Evolutionary conservation across 176 grass and related monocot genomes (phyloP).

Genomic region (Paspalum notatum): DNA sequence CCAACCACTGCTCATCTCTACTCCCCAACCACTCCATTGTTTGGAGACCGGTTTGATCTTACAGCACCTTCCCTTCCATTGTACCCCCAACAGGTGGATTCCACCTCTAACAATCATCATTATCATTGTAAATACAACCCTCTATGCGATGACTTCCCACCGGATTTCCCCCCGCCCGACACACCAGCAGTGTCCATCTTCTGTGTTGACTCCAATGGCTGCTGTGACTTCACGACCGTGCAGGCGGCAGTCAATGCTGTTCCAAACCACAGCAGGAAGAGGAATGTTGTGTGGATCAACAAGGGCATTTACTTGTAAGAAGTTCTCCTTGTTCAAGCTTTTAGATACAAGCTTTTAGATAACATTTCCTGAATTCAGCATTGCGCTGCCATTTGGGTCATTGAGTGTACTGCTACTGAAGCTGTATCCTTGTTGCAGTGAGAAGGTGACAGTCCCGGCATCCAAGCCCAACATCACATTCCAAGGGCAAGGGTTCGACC

Average conservation of each 20-base stretch:
- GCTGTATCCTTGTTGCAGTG: constrained; percentile 47
- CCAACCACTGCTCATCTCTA: constrained; percentile 25
- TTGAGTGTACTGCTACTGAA: constrained; percentile 41
- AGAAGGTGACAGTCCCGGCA: constrained; percentile 74
- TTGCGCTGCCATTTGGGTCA: neutral
- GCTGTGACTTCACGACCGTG: constrained; percentile 77
- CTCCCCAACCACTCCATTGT: constrained; percentile 16
- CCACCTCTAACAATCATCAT: constrained; percentile 9
- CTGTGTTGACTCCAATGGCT: constrained; percentile 77
- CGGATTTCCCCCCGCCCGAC: constrained; percentile 59
- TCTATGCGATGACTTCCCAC: constrained; percentile 70
- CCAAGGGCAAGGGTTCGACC: constrained; percentile 80
- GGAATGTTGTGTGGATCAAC: constrained; percentile 89
- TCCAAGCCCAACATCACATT: constrained; percentile 88
- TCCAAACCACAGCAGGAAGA: constrained; percentile 48
- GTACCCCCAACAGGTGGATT: neutral
- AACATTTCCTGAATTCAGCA: neutral
- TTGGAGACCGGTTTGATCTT: constrained; percentile 15
- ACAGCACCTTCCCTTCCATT: constrained; percentile 26
- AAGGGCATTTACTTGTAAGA: constrained; percentile 83
- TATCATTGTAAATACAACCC: constrained; percentile 22
- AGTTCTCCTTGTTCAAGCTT: neutral
- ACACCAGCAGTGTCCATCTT: constrained; percentile 40
- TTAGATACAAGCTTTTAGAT: neutral
- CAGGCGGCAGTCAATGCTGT: constrained; percentile 65